These are phyloP conservation scores for Mycena vulgaris DNA, from an alignment of 768 basidiomycete genomes.

Conservation along the genomic window DNA sequence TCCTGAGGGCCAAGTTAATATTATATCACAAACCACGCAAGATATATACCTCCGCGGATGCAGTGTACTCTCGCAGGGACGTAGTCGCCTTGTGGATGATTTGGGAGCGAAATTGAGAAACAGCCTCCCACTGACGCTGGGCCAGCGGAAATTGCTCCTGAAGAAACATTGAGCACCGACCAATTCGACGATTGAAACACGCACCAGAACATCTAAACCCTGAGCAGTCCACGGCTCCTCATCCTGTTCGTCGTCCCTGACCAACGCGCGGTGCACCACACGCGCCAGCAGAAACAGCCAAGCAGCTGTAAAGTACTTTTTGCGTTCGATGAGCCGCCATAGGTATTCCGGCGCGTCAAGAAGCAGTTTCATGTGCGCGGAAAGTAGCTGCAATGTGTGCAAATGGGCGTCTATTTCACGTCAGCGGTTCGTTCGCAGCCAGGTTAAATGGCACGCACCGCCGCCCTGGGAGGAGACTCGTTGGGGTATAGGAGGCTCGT, in stretches of 20 bases:
- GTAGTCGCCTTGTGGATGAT: conserved; percentile 91
- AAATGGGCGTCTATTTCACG: conserved; percentile 72
- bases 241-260: conserved; percentile 74
- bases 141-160: conserved; percentile 92
- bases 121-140: conserved; percentile 93
- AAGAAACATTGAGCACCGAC: conserved; percentile 12
- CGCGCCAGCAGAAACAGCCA: conserved; percentile 91
- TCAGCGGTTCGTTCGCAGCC: conserved; percentile 22
- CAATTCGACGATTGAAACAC: conserved; percentile 37
- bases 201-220: conserved; percentile 75
- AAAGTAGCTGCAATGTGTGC: conserved; percentile 78
- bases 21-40: background rate
- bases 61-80: conserved; percentile 75
- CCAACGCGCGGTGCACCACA: conserved; percentile 85
- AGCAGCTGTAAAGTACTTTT: conserved; percentile 85
- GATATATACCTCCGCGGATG: conserved; percentile 66
- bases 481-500: conserved; percentile 60
- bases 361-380: conserved; percentile 92
- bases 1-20: conserved; percentile 59
- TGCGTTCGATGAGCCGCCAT: conserved; percentile 88
- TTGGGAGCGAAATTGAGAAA: conserved; percentile 89
- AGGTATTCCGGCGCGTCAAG: conserved; percentile 93
- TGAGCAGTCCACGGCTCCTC: conserved; percentile 72
- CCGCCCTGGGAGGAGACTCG: conserved; percentile 55
- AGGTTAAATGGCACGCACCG: conserved; percentile 52